Conservation (phyloP, 1,284 basidiomycete genomes). For the Mycena citricolor region DNA sequence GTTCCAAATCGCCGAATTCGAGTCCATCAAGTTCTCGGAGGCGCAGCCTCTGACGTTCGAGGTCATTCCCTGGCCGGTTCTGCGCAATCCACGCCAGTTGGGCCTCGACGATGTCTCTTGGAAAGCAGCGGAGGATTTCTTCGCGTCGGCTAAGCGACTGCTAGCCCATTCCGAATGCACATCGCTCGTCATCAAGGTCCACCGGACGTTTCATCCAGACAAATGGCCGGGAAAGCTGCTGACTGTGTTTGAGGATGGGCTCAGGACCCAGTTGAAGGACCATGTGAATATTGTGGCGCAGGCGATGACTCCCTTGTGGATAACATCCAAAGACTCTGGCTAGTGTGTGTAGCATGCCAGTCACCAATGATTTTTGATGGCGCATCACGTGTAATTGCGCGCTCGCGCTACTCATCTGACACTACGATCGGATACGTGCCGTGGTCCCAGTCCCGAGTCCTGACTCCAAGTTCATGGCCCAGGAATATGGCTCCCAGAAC, state of each 20-base stretch:
- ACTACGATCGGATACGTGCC: no score
- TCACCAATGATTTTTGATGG: no score
- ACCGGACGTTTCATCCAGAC: slow-evolving; percentile 34
- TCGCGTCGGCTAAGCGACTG: slow-evolving; percentile 45
- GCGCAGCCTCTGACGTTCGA: slow-evolving; percentile 48
- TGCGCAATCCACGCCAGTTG: slow-evolving; percentile 48
- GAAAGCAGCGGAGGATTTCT: slow-evolving; percentile 66
- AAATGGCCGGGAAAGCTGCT: slow-evolving; percentile 45
- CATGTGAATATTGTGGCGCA: slow-evolving; percentile 58
- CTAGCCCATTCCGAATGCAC: slow-evolving; percentile 56
- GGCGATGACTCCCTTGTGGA: slow-evolving; percentile 58
- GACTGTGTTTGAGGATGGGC: slow-evolving; percentile 50
- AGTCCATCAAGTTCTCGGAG: slow-evolving; percentile 50
- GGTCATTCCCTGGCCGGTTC: slow-evolving; percentile 69
- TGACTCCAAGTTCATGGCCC: no score
- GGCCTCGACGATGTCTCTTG: slow-evolving; percentile 64
- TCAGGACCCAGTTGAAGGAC: slow-evolving; percentile 51
- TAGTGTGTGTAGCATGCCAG: no score
- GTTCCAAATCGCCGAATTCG: slow-evolving; percentile 57
- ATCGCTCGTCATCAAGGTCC: slow-evolving; percentile 61
- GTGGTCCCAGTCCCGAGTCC: no score
- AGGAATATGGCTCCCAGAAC: no score
- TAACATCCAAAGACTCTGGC: slow-evolving; percentile 34
- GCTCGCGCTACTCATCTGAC: no score
- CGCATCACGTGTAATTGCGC: no score